Percentiles rank a stretch among this genome's conserved stretches.
These are phyloP conservation scores for Creolimax fragrantissima DNA, from an alignment of 78 protist genomes.

Conservation along the genomic window DNA sequence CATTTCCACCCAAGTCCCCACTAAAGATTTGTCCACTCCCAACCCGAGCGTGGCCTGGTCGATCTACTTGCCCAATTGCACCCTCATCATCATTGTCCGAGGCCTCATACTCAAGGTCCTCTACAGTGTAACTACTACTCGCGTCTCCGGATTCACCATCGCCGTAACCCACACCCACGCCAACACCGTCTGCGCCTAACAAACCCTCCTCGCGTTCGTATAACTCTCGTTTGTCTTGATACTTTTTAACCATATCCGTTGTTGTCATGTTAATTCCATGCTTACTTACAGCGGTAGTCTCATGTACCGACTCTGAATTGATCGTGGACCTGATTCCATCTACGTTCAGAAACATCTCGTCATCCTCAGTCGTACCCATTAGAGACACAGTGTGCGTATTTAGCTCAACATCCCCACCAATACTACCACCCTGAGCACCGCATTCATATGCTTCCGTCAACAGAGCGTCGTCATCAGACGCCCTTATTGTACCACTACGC, in stretches of 20 bases:
- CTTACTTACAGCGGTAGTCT: neutral
- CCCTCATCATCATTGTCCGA: neutral
- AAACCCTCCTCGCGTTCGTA: neutral
- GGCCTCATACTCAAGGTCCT: neutral
- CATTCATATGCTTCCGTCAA: neutral
- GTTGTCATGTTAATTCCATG: neutral
- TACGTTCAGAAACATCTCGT: neutral
- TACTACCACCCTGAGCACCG: neutral
- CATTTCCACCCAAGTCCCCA: neutral
- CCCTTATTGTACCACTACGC: neutral
- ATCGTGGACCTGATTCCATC: neutral
- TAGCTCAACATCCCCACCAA: neutral
- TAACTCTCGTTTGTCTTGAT: neutral
- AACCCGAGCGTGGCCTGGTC: neutral
- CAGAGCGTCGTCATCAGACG: neutral
- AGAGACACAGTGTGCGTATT: neutral
- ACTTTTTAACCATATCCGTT: neutral
- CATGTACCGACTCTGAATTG: neutral
- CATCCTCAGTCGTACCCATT: neutral
- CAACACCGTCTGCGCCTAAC: neutral
- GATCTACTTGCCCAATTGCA: neutral
- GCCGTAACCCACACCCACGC: neutral
- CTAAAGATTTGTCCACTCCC: neutral
- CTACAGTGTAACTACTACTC: neutral
- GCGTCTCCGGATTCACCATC: too few species aligned